These are phyloP conservation scores for Kodamaea laetipori DNA, from an alignment of 805 yeast genomes.

Conservation along the genomic window DNA sequence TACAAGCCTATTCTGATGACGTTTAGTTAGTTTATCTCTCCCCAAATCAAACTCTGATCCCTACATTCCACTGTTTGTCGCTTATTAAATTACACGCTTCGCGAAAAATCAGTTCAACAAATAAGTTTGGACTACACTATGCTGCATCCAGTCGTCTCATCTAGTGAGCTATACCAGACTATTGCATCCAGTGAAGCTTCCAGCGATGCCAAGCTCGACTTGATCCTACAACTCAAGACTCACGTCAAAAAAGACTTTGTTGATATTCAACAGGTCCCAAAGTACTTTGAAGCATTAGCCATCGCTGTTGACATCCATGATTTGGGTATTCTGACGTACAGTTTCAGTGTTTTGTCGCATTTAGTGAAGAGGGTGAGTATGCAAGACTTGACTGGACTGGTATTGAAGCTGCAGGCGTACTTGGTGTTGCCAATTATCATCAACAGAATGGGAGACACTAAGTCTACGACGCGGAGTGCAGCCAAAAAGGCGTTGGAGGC, in stretches of 20 bases:
- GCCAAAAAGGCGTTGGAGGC: conserved; percentile 55
- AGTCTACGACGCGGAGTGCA: conserved; percentile 37
- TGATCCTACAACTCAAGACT: conserved; percentile 45
- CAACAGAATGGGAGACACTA: conserved; percentile 46
- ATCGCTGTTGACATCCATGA: conserved; percentile 45
- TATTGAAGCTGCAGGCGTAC: conserved; percentile 44
- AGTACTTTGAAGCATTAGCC: conserved; percentile 52
- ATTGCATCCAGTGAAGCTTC: conserved; percentile 19
- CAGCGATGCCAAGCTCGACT: conserved; percentile 20
- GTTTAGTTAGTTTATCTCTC: too few relatives aligned
- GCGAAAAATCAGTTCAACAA: conserved; percentile 5
- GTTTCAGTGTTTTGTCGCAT: conserved; percentile 57
- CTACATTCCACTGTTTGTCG: neutral
- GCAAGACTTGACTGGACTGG: conserved; percentile 48
- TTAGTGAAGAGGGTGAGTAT: conserved; percentile 58
- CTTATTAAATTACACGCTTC: conserved; percentile 3
- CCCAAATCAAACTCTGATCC: too few relatives aligned
- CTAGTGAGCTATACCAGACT: conserved; percentile 22
- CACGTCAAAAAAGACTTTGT: conserved; percentile 59
- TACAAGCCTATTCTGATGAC: too few relatives aligned
- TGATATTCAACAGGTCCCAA: conserved; percentile 49
- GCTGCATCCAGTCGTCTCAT: conserved; percentile 15
- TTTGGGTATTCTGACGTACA: conserved; percentile 38
- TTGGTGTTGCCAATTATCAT: conserved; percentile 55
- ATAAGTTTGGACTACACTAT: conserved; percentile 3